Conservation (phyloP, 306 rosid species). For the Prunus kanzakura region DNA sequence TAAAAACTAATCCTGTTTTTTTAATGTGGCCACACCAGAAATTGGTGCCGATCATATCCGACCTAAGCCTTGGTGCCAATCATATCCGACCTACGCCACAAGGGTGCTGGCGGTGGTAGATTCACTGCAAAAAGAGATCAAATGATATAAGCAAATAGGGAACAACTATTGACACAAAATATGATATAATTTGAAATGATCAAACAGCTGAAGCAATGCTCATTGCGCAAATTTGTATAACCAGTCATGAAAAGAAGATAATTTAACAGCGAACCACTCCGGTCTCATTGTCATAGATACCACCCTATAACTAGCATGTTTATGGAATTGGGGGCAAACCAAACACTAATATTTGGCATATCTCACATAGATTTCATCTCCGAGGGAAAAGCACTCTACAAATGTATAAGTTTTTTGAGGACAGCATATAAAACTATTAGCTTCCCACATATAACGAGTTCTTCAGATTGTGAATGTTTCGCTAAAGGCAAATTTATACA, state of each 20-base stretch:
- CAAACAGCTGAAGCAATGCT: no score
- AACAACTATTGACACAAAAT: background rate
- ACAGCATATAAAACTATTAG: no score
- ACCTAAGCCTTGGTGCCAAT: constrained; percentile 27
- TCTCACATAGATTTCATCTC: background rate
- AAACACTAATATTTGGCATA: background rate
- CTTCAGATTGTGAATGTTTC: background rate
- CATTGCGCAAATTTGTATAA: background rate
- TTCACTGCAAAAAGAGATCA: background rate
- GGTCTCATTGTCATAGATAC: background rate
- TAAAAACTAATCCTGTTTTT: background rate
- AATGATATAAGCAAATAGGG: background rate
- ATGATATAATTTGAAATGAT: no score
- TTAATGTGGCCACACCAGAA: background rate
- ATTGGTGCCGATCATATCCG: background rate
- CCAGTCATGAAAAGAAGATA: background rate
- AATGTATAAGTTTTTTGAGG: background rate
- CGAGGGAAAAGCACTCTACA: background rate
- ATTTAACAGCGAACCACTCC: background rate
- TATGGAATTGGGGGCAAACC: background rate
- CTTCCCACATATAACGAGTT: background rate
- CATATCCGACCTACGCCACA: background rate
- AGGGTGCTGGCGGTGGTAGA: constrained; percentile 11
- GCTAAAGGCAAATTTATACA: no score
- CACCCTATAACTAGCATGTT: background rate